Evolutionary conservation across 495 filamentous ascomycete genomes (phyloP).

Genomic region (Rostrohypoxylon terebratum): DNA sequence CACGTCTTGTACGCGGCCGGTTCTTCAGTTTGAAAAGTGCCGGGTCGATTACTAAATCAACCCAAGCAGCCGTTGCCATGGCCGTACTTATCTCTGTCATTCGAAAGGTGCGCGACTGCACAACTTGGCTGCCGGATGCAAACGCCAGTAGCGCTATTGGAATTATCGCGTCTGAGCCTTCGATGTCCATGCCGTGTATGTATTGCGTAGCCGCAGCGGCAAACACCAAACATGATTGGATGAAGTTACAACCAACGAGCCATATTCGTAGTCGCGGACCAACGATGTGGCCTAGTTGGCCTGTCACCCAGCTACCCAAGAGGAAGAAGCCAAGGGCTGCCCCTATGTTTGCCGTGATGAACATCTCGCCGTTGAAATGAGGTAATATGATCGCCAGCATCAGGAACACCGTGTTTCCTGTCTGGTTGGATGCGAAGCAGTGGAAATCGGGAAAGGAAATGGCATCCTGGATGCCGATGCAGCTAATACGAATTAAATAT

Average conservation of each 20-base stretch:
- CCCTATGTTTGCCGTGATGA: slow-evolving; percentile 64
- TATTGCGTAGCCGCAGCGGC: slow-evolving; percentile 63
- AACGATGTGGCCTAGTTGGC: slow-evolving; percentile 66
- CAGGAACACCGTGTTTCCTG: slow-evolving; percentile 71
- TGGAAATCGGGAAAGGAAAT: slow-evolving; percentile 70
- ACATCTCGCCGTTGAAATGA: slow-evolving; percentile 59
- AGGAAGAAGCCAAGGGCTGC: slow-evolving; percentile 67
- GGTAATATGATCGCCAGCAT: slow-evolving; percentile 66
- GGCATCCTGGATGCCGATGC: slow-evolving; percentile 67
- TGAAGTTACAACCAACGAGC: slow-evolving; percentile 63
- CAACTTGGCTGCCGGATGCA: slow-evolving; percentile 69
- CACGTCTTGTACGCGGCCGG: slow-evolving; percentile 62
- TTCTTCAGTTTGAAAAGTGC: slow-evolving; percentile 59
- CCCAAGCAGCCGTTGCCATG: slow-evolving; percentile 74
- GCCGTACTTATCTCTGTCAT: slow-evolving; percentile 75
- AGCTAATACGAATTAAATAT: slow-evolving; percentile 28
- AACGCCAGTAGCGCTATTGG: slow-evolving; percentile 66
- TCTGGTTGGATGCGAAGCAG: slow-evolving; percentile 75
- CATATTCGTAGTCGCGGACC: slow-evolving; percentile 63
- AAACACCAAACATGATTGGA: slow-evolving; percentile 68
- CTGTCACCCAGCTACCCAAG: slow-evolving; percentile 62
- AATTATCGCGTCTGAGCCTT: slow-evolving; percentile 53
- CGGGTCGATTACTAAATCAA: slow-evolving; percentile 69
- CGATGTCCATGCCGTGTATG: slow-evolving; percentile 45
- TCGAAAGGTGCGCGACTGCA: slow-evolving; percentile 63